These are phyloP conservation scores for Boletus rufocinnamomeus DNA, from an alignment of 768 basidiomycete genomes.

Conservation along the genomic window DNA sequence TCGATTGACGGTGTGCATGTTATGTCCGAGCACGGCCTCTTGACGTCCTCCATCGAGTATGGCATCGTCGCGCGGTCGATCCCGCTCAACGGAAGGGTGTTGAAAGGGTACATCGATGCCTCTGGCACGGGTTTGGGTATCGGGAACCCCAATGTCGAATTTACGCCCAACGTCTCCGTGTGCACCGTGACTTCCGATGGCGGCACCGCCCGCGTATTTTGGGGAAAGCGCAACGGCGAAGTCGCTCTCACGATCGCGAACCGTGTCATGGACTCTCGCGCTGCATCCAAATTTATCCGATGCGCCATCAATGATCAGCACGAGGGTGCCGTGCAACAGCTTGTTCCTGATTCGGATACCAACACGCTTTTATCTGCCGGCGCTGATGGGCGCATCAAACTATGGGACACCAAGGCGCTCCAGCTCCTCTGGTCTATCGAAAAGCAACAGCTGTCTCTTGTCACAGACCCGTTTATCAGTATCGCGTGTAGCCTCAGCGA, in stretches of 20 bases:
- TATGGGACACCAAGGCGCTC: conserved; percentile 65
- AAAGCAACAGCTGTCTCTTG: conserved; percentile 32
- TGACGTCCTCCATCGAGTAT: conserved; percentile 64
- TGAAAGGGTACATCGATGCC: conserved; percentile 70
- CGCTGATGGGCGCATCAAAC: conserved; percentile 65
- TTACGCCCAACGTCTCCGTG: conserved; percentile 63
- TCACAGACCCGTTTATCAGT: conserved; percentile 53
- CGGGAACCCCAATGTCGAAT: conserved; percentile 76
- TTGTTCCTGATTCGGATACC: conserved; percentile 48
- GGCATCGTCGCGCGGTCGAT: conserved; percentile 74
- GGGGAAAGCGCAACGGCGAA: conserved; percentile 74
- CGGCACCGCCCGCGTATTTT: conserved; percentile 64
- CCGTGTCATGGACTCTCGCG: conserved; percentile 58
- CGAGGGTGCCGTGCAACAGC: conserved; percentile 56
- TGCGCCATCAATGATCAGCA: conserved; percentile 64
- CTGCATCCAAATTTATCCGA: conserved; percentile 46
- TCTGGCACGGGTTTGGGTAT: conserved; percentile 58
- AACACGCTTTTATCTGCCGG: conserved; percentile 52
- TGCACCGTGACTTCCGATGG: conserved; percentile 63
- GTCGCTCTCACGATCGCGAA: conserved; percentile 60
- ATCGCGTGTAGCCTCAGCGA: conserved; percentile 46
- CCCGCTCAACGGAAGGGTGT: conserved; percentile 66
- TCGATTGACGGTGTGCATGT: conserved; percentile 59
- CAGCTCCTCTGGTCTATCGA: conserved; percentile 67
- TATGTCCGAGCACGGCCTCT: conserved; percentile 54